phyloP scores from a whole-genome alignment of 1,284 basidiomycete species.

The Leccinum fallax region DNA sequence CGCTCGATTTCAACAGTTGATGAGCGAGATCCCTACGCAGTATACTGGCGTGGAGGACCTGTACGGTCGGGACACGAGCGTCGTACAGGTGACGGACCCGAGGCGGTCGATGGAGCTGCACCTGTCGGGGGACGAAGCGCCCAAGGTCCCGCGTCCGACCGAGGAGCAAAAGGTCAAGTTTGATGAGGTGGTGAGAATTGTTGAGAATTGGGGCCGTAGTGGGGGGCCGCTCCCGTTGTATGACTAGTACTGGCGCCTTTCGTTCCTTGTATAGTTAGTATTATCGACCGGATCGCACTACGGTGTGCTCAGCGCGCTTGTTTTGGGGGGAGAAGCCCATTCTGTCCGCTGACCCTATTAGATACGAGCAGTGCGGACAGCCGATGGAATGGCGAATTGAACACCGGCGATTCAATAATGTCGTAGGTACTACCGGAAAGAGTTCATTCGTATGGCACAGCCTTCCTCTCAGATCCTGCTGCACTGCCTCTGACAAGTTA shows the following conservation, averaged over 20 bases:
- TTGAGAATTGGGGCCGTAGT: slow-evolving; percentile 47
- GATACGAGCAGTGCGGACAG: not conserved
- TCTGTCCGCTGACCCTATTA: not conserved
- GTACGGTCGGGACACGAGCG: slow-evolving; percentile 65
- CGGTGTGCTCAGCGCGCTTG: not conserved
- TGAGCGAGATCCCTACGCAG: slow-evolving; percentile 57
- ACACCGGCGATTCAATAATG: not conserved
- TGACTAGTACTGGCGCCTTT: not conserved
- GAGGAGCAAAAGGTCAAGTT: slow-evolving; percentile 64
- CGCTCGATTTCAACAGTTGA: slow-evolving; percentile 57
- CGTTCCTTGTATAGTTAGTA: not conserved
- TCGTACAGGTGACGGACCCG: slow-evolving; percentile 35
- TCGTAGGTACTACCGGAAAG: too few species aligned
- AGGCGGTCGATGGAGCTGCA: not conserved
- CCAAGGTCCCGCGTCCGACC: slow-evolving; percentile 53
- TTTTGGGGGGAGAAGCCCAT: not conserved
- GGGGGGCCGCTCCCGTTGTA: slow-evolving; percentile 1
- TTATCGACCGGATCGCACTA: not conserved
- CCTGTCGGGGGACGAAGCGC: slow-evolving; percentile 55
- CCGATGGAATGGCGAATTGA: not conserved
- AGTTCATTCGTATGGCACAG: not conserved
- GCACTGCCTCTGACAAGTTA: not conserved
- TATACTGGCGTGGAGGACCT: slow-evolving; percentile 62
- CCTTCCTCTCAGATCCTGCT: not conserved
- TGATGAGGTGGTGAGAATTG: slow-evolving; percentile 64